Evolutionary conservation across 1,284 basidiomycete genomes (phyloP).

Genomic region (Boletellus deceptivus): DNA sequence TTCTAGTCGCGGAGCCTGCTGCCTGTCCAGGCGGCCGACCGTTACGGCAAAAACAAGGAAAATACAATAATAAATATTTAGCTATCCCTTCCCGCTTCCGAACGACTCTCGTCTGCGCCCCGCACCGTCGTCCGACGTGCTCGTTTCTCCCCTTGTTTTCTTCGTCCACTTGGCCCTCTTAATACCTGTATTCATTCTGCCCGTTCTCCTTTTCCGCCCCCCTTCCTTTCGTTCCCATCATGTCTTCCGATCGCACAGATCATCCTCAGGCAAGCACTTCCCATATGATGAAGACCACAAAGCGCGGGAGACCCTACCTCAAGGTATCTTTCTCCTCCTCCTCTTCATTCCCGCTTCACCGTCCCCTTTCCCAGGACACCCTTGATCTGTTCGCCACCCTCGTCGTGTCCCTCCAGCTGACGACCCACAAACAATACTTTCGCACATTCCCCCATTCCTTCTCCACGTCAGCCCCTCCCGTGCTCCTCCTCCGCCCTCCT

Average conservation of each 20-base stretch:
- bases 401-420: slow-evolving; percentile 89
- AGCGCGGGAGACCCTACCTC: slow-evolving; percentile 89
- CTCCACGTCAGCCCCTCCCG: slow-evolving; percentile 68
- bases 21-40: slow-evolving; percentile 16
- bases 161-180: slow-evolving; percentile 11
- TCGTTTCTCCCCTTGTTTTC: slow-evolving; percentile 32
- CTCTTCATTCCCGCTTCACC: not conserved
- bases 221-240: slow-evolving; percentile 30
- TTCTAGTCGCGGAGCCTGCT: no score
- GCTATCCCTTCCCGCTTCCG: slow-evolving; percentile 24
- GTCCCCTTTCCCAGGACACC: slow-evolving; percentile 70
- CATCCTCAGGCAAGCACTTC: slow-evolving; percentile 58
- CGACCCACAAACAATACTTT: slow-evolving; percentile 94
- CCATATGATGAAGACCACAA: slow-evolving; percentile 97
- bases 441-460: slow-evolving; percentile 94
- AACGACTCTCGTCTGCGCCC: slow-evolving; percentile 20
- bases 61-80: slow-evolving; percentile 29
- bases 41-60: slow-evolving; percentile 24
- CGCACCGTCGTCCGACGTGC: slow-evolving; percentile 30
- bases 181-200: slow-evolving; percentile 25
- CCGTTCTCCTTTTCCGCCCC: slow-evolving; percentile 25
- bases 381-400: slow-evolving; percentile 98
- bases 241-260: slow-evolving; percentile 42
- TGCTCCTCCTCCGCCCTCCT: slow-evolving; percentile 13
- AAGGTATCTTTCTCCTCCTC: slow-evolving; percentile 53